A percentile compares a stretch with the other conserved stretches of the same genome.
These are phyloP conservation scores for Scytalidium sp. DNA, from an alignment of 2,329 filamentous ascomycete genomes.

Conservation along the genomic window DNA sequence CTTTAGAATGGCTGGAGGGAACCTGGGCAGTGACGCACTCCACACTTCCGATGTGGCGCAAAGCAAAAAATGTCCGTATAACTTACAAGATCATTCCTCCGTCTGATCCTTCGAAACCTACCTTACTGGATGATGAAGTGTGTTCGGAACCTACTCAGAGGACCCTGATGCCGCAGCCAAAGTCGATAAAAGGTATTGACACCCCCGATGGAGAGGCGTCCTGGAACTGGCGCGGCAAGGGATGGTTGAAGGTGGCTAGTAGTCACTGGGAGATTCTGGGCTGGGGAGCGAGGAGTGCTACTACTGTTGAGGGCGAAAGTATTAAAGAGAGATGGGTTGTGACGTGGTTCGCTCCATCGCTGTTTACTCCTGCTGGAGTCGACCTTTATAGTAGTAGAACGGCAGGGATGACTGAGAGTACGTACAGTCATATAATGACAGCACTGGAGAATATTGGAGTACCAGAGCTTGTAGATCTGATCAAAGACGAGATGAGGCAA, in stretches of 20 bases:
- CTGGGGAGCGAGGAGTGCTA: conserved; percentile 53
- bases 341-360: conserved; percentile 78
- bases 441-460: conserved; percentile 50
- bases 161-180: conserved; percentile 44
- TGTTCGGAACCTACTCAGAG: conserved; percentile 54
- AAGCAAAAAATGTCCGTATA: conserved; percentile 76
- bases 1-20: conserved; percentile 57
- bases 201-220: conserved; percentile 39
- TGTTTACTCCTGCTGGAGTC: conserved; percentile 79
- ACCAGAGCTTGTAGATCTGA: conserved; percentile 50
- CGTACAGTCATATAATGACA: conserved; percentile 52
- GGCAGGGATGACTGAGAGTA: conserved; percentile 56
- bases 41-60: conserved; percentile 77
- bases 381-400: conserved; percentile 70
- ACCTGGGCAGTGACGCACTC: conserved; percentile 76
- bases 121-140: conserved; percentile 66
- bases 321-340: conserved; percentile 62
- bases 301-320: conserved; percentile 26
- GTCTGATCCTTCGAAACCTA: conserved; percentile 1
- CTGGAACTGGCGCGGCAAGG: conserved; percentile 79
- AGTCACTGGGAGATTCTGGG: conserved; percentile 81
- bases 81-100: conserved; percentile 59
- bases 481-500: conserved; percentile 45
- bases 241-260: conserved; percentile 67
- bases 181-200: conserved; percentile 65